phyloP scores from a whole-genome alignment of 176 grass and related monocot species.

The Oryza glumipatula region DNA sequence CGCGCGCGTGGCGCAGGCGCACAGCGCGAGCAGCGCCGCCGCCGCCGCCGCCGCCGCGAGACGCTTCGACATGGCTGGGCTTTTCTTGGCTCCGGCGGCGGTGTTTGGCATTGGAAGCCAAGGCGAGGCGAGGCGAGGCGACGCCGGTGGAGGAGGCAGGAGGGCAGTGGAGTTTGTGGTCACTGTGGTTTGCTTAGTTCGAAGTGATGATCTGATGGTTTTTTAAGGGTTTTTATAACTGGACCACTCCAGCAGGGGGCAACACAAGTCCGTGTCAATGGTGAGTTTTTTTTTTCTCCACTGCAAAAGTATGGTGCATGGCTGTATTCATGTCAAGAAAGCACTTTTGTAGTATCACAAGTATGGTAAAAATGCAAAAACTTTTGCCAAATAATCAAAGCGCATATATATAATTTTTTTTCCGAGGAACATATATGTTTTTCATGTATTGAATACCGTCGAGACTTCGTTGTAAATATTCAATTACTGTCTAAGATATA shows the following conservation, averaged over 20 bases:
- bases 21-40: neutral
- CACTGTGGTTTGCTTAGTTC: slow-evolving; percentile 12
- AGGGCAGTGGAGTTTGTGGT: neutral
- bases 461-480: neutral
- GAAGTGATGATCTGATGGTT: slow-evolving; percentile 19
- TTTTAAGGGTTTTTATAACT: slow-evolving; percentile 33
- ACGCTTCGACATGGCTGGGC: slow-evolving; percentile 44
- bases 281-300: neutral
- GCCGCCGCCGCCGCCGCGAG: neutral
- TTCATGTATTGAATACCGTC: neutral
- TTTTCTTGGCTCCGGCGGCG: neutral
- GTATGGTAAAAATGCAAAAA: neutral
- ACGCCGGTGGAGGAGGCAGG: neutral
- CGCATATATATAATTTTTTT: too few relatives aligned
- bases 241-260: neutral
- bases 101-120: neutral
- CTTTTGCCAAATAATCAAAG: too few relatives aligned
- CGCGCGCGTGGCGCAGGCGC: neutral
- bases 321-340: neutral
- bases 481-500: neutral
- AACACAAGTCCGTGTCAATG: neutral
- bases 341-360: neutral
- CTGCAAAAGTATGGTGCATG: neutral
- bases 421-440: too few relatives aligned
- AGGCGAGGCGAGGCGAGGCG: neutral